Conservation (phyloP, 805 yeast species). For the Starmerella apis region DNA sequence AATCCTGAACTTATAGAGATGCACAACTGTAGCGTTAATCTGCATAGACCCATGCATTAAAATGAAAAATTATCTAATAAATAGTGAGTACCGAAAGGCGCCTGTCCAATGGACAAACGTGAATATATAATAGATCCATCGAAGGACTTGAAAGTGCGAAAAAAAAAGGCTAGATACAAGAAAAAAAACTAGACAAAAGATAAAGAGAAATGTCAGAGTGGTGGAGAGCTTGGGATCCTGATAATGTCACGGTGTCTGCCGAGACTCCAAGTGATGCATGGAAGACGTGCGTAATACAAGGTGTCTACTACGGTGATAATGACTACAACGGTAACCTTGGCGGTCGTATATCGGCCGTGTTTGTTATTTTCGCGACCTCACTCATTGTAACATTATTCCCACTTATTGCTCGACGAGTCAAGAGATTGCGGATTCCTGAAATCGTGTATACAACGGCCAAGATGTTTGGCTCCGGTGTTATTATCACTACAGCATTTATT, state of each 20-base stretch:
- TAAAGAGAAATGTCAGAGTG: conserved; percentile 13
- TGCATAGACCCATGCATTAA: neutral
- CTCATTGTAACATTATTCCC: conserved; percentile 41
- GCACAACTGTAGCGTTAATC: no score
- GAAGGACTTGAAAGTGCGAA: neutral
- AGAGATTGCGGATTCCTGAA: conserved; percentile 28
- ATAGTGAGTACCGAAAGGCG: neutral
- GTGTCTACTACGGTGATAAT: conserved; percentile 35
- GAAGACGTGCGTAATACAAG: conserved; percentile 37
- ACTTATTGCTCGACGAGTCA: conserved; percentile 27
- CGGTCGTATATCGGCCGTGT: conserved; percentile 46
- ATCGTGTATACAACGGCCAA: conserved; percentile 31
- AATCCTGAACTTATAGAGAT: no score
- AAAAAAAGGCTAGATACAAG: neutral
- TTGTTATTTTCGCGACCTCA: conserved; percentile 47
- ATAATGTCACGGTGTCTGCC: conserved; percentile 25
- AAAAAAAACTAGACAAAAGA: no score
- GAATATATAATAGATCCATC: neutral
- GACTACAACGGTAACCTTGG: conserved; percentile 39
- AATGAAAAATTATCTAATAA: neutral
- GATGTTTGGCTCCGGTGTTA: conserved; percentile 67
- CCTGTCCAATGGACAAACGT: neutral
- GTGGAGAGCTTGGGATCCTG: conserved; percentile 29
- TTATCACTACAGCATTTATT: conserved; percentile 64
- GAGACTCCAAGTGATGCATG: conserved; percentile 32